These are phyloP conservation scores for Iris macrosiphon DNA, from an alignment of 106 monocot genomes.

Conservation along the genomic window DNA sequence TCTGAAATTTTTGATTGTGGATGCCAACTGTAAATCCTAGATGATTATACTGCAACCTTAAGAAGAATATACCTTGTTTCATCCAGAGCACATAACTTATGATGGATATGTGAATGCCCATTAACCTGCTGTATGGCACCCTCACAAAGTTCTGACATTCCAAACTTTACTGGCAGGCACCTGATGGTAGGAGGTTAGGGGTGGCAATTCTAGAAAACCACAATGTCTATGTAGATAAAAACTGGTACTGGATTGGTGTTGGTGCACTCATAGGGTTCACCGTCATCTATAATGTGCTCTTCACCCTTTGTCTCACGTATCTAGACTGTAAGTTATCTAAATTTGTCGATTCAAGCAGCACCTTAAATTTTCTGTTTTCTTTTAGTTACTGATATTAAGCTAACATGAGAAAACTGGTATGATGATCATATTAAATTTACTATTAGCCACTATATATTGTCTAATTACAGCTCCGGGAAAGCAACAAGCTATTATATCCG, in stretches of 20 bases:
- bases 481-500: slow-evolving; percentile 47
- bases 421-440: not conserved
- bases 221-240: slow-evolving; percentile 12
- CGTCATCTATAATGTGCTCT: slow-evolving; percentile 53
- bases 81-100: no score
- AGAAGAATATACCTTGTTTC: no score
- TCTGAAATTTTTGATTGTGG: no score
- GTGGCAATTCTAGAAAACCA: slow-evolving; percentile 29
- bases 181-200: slow-evolving; percentile 35
- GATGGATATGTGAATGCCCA: no score
- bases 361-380: not conserved
- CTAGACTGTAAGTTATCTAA: slow-evolving; percentile 44
- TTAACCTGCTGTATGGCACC: no score
- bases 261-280: slow-evolving; percentile 51
- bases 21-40: no score
- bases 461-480: slow-evolving; percentile 37
- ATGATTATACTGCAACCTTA: no score
- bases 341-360: not conserved
- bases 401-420: not conserved
- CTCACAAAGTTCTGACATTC: not conserved
- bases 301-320: slow-evolving; percentile 43
- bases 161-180: slow-evolving; percentile 8
- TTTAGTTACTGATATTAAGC: not conserved
- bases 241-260: slow-evolving; percentile 60
- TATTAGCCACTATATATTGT: not conserved